These are phyloP conservation scores for Balakata baccata DNA, from an alignment of 345 rosid genomes.

Conservation along the genomic window DNA sequence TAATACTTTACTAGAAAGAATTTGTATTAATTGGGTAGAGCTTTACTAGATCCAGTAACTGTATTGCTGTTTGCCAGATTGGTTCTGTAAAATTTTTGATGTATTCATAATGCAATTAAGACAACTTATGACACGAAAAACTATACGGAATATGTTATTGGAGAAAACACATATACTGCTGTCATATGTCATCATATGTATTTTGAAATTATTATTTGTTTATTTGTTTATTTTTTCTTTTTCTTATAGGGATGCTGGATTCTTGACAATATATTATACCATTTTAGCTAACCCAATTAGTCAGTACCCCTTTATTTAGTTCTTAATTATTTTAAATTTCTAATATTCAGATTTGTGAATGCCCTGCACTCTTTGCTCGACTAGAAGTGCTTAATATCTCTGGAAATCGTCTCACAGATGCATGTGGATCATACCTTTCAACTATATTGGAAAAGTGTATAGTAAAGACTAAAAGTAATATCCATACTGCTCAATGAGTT, in stretches of 20 bases:
- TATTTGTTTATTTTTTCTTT: not conserved
- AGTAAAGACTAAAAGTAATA: constrained; percentile 50
- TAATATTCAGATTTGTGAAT: constrained; percentile 76
- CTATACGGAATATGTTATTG: not conserved
- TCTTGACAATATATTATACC: not conserved
- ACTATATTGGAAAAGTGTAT: constrained; percentile 74
- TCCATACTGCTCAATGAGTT: constrained; percentile 1
- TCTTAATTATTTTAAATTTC: constrained; percentile 19
- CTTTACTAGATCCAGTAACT: not conserved
- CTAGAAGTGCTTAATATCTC: constrained; percentile 89
- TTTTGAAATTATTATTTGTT: not conserved
- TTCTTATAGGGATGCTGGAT: not conserved
- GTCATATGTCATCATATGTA: not conserved
- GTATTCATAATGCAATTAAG: not conserved
- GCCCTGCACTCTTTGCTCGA: constrained; percentile 75
- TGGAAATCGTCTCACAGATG: constrained; percentile 92
- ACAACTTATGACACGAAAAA: not conserved
- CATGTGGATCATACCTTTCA: constrained; percentile 91
- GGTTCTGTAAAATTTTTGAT: not conserved
- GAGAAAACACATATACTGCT: not conserved
- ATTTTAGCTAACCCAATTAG: not conserved
- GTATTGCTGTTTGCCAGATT: not conserved
- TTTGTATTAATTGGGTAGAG: not conserved
- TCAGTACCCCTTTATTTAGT: constrained; percentile 6
- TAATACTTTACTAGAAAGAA: not conserved